Percentiles rank a stretch among this genome's conserved stretches.
Conservation (phyloP, 2,329 filamentous ascomycete species). For the Canariomyces notabilis region DNA sequence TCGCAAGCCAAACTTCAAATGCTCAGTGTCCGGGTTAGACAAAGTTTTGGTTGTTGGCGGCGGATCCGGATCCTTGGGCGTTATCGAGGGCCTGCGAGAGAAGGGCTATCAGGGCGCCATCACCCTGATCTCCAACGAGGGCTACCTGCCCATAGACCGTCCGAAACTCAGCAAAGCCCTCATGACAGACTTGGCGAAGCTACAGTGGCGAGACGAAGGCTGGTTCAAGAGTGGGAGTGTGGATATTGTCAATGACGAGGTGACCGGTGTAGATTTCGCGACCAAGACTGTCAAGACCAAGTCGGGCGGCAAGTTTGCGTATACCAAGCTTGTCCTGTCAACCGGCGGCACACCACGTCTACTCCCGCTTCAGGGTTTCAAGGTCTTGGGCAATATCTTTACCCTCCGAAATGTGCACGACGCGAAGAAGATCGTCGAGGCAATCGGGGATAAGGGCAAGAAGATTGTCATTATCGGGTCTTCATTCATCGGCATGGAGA, state of each 20-base stretch:
- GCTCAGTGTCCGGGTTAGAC: constrained; percentile 51
- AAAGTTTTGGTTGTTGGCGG: constrained; percentile 83
- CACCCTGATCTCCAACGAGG: constrained; percentile 79
- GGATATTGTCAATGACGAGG: constrained; percentile 57
- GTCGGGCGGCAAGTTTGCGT: constrained; percentile 64
- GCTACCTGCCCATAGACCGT: constrained; percentile 82
- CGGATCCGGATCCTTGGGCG: constrained; percentile 77
- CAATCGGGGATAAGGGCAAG: constrained; percentile 78
- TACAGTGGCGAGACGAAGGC: constrained; percentile 68
- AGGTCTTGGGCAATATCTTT: constrained; percentile 83
- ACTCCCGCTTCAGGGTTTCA: constrained; percentile 79
- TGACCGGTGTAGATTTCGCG: constrained; percentile 70
- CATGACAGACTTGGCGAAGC: constrained; percentile 71
- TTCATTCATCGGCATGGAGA: constrained; percentile 97
- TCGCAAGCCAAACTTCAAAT: constrained; percentile 68
- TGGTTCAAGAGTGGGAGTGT: constrained; percentile 67
- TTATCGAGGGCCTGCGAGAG: constrained; percentile 76
- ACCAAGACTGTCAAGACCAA: constrained; percentile 70
- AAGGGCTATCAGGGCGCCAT: constrained; percentile 75
- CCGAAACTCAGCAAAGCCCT: constrained; percentile 95
- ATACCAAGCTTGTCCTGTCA: constrained; percentile 85
- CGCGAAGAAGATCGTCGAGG: constrained; percentile 68
- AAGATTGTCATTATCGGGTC: constrained; percentile 90
- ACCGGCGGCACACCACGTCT: constrained; percentile 74
- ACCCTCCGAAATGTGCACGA: constrained; percentile 73